A percentile compares a stretch with the other conserved stretches of the same genome.
phyloP scores from a whole-genome alignment of 805 yeast genomes.

The Candida saitoana region DNA sequence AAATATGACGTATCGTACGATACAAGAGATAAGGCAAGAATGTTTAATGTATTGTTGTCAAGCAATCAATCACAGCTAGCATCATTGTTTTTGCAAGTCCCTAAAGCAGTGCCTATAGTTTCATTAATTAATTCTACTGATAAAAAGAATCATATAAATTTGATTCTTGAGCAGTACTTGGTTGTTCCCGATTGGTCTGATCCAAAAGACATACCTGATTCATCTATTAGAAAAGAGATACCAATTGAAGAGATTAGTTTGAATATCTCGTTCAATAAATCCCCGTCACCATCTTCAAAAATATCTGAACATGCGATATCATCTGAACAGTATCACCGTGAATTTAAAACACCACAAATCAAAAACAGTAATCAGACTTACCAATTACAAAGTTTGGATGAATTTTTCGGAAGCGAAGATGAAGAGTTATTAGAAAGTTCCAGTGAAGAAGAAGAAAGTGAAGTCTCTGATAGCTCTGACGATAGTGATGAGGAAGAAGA shows the following conservation, averaged over 20 bases:
- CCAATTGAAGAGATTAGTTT: constrained; percentile 15
- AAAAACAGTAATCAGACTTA: constrained; percentile 32
- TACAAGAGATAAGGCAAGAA: constrained; percentile 80
- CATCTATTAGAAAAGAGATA: constrained; percentile 27
- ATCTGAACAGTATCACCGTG: constrained; percentile 14
- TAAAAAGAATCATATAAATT: constrained; percentile 11
- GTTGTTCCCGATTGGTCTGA: constrained; percentile 46
- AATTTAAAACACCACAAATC: constrained; percentile 1
- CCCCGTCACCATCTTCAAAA: constrained; percentile 13
- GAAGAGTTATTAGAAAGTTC: constrained; percentile 15
- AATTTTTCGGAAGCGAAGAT: constrained; percentile 55
- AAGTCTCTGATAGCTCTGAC: constrained; percentile 7
- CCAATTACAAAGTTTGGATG: constrained; percentile 77
- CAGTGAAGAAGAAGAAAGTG: constrained; percentile 11
- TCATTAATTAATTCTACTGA: constrained; percentile 15
- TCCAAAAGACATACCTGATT: constrained; percentile 22
- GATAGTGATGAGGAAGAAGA: constrained; percentile 12
- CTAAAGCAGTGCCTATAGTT: constrained; percentile 60
- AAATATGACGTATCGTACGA: constrained; percentile 74
- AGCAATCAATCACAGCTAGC: constrained; percentile 53
- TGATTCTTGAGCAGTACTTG: constrained; percentile 16
- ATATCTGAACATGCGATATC: constrained; percentile 21
- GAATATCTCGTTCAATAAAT: constrained; percentile 14
- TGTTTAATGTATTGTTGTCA: constrained; percentile 57
- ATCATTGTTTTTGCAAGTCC: constrained; percentile 67